These are phyloP conservation scores for Candida hispaniensis DNA, from an alignment of 805 yeast species.

Conservation along the genomic window DNA sequence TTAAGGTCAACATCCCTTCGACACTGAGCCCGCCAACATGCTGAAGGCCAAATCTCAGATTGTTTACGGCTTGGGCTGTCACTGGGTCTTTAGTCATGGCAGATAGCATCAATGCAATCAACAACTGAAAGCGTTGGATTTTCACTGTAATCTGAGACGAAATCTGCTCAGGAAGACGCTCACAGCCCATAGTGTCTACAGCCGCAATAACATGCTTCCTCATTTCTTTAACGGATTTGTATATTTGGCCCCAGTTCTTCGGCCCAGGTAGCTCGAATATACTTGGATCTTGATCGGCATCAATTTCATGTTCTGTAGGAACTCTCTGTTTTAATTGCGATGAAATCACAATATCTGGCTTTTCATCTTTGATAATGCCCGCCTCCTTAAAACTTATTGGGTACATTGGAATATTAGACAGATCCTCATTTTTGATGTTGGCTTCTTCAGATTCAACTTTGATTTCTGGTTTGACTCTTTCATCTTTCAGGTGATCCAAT, in stretches of 20 bases:
- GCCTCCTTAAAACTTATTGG: no score
- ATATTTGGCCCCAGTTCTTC: slow-evolving; percentile 24
- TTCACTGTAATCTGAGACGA: slow-evolving; percentile 29
- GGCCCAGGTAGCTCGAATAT: no score
- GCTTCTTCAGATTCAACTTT: no score
- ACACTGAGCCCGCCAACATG: slow-evolving; percentile 33
- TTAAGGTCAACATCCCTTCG: slow-evolving; percentile 22
- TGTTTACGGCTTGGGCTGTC: slow-evolving; percentile 60
- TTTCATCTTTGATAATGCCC: no score
- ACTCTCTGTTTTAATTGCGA: no score
- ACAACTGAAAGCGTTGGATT: slow-evolving; percentile 55
- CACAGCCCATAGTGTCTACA: slow-evolving; percentile 84
- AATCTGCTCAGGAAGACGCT: slow-evolving; percentile 41
- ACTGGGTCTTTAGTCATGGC: slow-evolving; percentile 89
- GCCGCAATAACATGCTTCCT: slow-evolving; percentile 61
- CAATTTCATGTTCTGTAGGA: no score
- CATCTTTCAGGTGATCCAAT: no score
- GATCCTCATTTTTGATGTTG: no score
- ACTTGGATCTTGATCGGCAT: no score
- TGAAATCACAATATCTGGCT: no score
- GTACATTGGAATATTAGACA: no score
- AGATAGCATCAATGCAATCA: slow-evolving; percentile 75
- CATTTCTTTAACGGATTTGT: slow-evolving; percentile 44
- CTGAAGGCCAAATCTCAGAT: slow-evolving; percentile 42
- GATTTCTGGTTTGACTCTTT: no score